Evolutionary conservation across 2,329 filamentous ascomycete genomes (phyloP), one percentile per base, ranked within the genome.

Genomic region (Ophiostoma novo-ulmi): DNA sequence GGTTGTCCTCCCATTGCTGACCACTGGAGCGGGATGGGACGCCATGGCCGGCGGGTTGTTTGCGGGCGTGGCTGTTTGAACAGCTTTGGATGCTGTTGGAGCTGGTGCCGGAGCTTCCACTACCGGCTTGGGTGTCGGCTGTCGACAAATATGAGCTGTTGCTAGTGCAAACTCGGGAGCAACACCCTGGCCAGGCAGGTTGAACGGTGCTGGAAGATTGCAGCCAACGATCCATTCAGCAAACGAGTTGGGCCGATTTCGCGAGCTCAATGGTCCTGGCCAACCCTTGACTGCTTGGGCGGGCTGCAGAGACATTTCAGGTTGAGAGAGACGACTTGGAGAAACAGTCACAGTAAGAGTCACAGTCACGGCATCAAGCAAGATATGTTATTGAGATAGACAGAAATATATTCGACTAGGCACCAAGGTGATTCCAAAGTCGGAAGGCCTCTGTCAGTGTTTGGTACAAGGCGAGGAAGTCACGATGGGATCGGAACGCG

Each of bases 211-310:
- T 8, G 61, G 61, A 20, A 64, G 61, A 35, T 64, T 64, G 61
- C 31, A n/a, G 31, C 61, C 61, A 7, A 64, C 11, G 17, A 64
- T 35, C 61, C 61, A 64, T 38, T 64, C 61, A 17, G 61, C 61
- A 17, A 64, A 17, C 0, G 61, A 64, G 35, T 64, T 64, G 17
- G 61, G 61, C 2, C 61, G 61, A 8, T 64, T 64, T 1, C 35
- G 31, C 35, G 31, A 36, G 35, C 61, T 64, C 61, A 64, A 35
- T 10, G 61, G 61, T 38, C 61, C 61, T 10, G 61, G 61, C 31
- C 61, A 64, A 14, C 61, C 61, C 14, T 38, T 39, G 61, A 36
- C 22, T 36, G 58, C 58, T 61, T 22, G 26, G 22, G 58, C 11
- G 8, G 55, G 26, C 11, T 35, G 26, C 11, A 17, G 5, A 26